phyloP scores from a whole-genome alignment of 495 filamentous ascomycete genomes.

The Choiromyces venosus region DNA sequence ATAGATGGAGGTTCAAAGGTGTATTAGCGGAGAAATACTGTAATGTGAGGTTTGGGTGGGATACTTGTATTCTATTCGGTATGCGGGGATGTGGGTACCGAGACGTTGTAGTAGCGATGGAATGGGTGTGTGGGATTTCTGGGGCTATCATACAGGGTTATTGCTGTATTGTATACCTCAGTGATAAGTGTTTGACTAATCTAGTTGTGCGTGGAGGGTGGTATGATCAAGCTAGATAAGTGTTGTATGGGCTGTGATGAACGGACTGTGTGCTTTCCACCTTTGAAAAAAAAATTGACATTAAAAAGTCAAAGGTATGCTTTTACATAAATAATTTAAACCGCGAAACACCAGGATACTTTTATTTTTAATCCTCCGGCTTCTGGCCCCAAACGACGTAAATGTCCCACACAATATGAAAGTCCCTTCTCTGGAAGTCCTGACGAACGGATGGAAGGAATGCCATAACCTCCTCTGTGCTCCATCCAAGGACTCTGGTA shows the following conservation, averaged over 20 bases:
- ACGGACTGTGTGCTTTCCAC: neutral
- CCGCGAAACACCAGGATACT: neutral
- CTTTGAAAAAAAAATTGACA: neutral
- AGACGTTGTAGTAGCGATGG: neutral
- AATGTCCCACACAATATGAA: neutral
- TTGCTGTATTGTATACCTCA: neutral
- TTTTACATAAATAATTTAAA: neutral
- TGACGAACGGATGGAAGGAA: neutral
- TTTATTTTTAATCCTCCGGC: neutral
- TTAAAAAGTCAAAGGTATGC: neutral
- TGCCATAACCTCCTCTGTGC: slow-evolving; percentile 7
- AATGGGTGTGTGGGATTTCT: neutral
- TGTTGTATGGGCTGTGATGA: neutral
- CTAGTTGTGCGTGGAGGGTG: no score
- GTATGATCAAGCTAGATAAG: neutral
- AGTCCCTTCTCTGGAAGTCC: neutral
- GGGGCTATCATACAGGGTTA: neutral
- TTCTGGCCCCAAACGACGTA: neutral
- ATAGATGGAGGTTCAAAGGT: neutral
- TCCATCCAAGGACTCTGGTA: slow-evolving; percentile 26
- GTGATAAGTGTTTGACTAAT: no score
- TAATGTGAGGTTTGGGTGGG: no score
- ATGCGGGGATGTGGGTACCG: neutral
- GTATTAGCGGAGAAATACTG: neutral
- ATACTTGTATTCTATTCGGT: neutral